Conservation (phyloP, 225 moss, liverwort and hornwort species). For the Anthoceros angustus region DNA sequence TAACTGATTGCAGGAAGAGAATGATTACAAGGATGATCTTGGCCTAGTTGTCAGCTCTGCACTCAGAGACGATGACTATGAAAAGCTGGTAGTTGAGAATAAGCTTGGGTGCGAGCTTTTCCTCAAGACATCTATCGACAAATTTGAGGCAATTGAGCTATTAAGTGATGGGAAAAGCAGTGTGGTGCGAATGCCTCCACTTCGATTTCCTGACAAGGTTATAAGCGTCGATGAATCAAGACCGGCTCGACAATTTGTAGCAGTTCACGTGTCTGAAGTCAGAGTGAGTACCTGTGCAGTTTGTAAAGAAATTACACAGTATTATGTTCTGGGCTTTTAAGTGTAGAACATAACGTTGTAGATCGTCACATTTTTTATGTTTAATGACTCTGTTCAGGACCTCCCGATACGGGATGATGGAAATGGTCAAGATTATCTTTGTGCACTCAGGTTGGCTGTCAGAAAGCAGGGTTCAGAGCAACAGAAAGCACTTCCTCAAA, state of each 20-base stretch:
- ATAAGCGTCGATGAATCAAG: constrained; percentile 47
- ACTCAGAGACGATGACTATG: constrained; percentile 67
- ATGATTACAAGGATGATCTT: constrained; percentile 40
- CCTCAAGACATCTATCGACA: constrained; percentile 66
- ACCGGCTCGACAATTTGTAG: constrained; percentile 64
- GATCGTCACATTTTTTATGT: not conserved
- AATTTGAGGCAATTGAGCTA: constrained; percentile 58
- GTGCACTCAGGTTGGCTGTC: constrained; percentile 58
- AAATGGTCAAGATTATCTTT: constrained; percentile 84
- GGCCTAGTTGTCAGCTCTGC: constrained; percentile 39
- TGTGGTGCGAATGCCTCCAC: constrained; percentile 65
- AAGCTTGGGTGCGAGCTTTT: constrained; percentile 63
- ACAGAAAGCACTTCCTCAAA: constrained; percentile 60
- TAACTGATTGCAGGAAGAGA: constrained; percentile 44
- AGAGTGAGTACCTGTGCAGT: constrained; percentile 23
- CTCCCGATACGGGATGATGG: constrained; percentile 66
- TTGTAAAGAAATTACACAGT: not conserved
- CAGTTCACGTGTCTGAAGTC: constrained; percentile 78
- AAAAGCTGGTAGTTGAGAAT: constrained; percentile 59
- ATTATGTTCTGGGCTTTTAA: not conserved
- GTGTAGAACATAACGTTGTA: not conserved
- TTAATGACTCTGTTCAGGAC: constrained; percentile 28
- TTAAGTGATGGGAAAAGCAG: constrained; percentile 31
- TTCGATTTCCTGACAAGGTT: constrained; percentile 83
- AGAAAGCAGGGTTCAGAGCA: constrained; percentile 35